Conservation (phyloP, 1,284 basidiomycete genomes). For the Inonotus hispidus region DNA sequence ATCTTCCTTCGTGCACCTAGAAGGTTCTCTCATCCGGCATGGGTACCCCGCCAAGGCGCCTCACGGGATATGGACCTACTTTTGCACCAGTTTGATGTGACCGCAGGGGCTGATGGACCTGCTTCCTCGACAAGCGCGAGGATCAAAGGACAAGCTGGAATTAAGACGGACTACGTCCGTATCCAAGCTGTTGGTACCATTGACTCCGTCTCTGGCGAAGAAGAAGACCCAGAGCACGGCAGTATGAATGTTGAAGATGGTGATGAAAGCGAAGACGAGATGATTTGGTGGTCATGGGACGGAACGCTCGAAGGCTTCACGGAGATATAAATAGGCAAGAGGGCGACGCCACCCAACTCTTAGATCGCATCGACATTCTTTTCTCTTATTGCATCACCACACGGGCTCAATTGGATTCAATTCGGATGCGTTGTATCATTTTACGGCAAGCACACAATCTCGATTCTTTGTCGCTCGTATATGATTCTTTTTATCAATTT, state of each 20-base stretch:
- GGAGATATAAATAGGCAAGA: conserved; percentile 3
- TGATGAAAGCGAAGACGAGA: conserved; percentile 10
- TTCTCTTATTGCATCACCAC: no score
- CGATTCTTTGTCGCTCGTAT: no score
- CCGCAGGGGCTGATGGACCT: conserved; percentile 6
- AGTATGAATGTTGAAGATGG: conserved; percentile 15
- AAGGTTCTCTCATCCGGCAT: conserved; percentile 63
- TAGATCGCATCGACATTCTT: no score
- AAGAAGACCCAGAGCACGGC: conserved; percentile 9
- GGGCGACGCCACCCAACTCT: not conserved
- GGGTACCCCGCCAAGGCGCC: conserved; percentile 65
- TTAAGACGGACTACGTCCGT: conserved; percentile 56
- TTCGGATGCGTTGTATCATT: no score
- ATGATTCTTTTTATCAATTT: no score
- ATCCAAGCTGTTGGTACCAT: no score
- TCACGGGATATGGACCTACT: conserved; percentile 34
- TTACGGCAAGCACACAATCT: no score
- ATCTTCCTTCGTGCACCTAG: conserved; percentile 66
- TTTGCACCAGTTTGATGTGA: conserved; percentile 34
- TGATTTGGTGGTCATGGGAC: conserved; percentile 20
- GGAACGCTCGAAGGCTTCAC: conserved; percentile 17
- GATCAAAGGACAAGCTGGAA: no score
- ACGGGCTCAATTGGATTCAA: no score
- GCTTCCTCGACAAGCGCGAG: no score
- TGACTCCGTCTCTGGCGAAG: no score